Conservation (phyloP, 2,329 filamentous ascomycete genomes). For the Amesomyces nigricolor region DNA sequence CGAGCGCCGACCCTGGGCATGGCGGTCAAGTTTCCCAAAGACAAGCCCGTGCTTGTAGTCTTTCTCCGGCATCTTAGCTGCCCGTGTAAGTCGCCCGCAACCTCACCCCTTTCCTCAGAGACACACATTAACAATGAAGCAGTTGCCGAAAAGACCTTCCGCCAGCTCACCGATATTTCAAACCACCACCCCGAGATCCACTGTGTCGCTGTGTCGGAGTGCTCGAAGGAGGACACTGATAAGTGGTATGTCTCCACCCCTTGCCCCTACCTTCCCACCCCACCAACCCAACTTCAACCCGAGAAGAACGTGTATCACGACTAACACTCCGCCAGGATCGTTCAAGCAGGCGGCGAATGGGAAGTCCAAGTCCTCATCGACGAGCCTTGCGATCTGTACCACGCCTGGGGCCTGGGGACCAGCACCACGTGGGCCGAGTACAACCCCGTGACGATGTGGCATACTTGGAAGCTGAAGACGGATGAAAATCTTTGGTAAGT, state of each 20-base stretch:
- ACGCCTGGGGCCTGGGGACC: conserved; percentile 59
- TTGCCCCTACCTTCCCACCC: too few species aligned
- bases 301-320: too few species aligned
- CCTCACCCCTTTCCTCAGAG: not conserved
- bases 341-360: conserved; percentile 50
- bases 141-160: conserved; percentile 66
- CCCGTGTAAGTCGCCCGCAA: conserved; percentile 48
- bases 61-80: conserved; percentile 71
- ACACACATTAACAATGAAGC: not conserved
- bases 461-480: conserved; percentile 52
- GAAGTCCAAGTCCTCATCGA: conserved; percentile 57
- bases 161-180: conserved; percentile 47
- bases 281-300: too few species aligned
- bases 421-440: conserved; percentile 58
- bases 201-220: conserved; percentile 61
- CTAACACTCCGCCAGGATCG: conserved; percentile 37
- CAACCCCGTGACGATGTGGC: conserved; percentile 51
- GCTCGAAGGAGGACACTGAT: conserved; percentile 46
- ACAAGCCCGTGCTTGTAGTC: conserved; percentile 55
- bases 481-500: conserved; percentile 59
- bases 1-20: conserved; percentile 44
- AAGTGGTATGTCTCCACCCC: too few species aligned
- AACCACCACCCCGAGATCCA: conserved; percentile 43
- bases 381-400: conserved; percentile 53
- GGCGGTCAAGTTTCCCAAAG: conserved; percentile 38